Conservation (phyloP, 106 monocot species). For the Dendrobium chrysotoxum region DNA sequence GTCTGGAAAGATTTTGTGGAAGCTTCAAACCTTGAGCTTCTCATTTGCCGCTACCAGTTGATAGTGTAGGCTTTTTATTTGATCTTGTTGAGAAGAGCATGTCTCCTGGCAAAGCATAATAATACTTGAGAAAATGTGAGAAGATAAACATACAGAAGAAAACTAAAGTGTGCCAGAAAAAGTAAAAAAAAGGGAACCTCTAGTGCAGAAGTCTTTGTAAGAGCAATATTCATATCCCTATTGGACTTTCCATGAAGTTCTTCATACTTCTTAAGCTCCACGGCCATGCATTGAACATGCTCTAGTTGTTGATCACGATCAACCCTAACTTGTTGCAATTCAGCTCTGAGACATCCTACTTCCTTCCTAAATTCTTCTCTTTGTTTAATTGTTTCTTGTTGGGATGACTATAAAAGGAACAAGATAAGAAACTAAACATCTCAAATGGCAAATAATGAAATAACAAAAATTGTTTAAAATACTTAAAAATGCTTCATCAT, state of each 20-base stretch:
- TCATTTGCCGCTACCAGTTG: conserved; percentile 54
- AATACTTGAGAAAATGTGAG: neutral
- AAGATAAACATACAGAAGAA: neutral
- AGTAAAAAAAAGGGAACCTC: conserved; percentile 32
- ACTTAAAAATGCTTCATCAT: neutral
- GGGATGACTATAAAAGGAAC: conserved; percentile 39
- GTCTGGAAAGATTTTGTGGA: neutral
- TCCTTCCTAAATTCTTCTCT: conserved; percentile 63
- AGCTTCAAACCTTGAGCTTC: conserved; percentile 55
- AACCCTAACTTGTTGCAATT: conserved; percentile 65
- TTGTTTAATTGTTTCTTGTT: conserved; percentile 62
- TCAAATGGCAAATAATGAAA: neutral
- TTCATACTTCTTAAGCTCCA: conserved; percentile 22
- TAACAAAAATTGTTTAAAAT: neutral
- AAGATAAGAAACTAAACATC: neutral
- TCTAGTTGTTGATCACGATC: conserved; percentile 59
- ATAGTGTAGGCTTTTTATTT: conserved; percentile 42
- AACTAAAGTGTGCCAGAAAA: neutral
- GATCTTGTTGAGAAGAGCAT: conserved; percentile 45
- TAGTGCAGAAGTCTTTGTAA: conserved; percentile 21
- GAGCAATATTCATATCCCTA: conserved; percentile 16
- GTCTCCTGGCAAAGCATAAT: conserved; percentile 33
- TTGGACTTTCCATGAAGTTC: conserved; percentile 18
- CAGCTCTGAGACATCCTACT: conserved; percentile 44
- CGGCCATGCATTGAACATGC: conserved; percentile 39